These are phyloP conservation scores for Zygosaccharomyces rouxii DNA, from an alignment of 805 yeast species.

Conservation along the genomic window DNA sequence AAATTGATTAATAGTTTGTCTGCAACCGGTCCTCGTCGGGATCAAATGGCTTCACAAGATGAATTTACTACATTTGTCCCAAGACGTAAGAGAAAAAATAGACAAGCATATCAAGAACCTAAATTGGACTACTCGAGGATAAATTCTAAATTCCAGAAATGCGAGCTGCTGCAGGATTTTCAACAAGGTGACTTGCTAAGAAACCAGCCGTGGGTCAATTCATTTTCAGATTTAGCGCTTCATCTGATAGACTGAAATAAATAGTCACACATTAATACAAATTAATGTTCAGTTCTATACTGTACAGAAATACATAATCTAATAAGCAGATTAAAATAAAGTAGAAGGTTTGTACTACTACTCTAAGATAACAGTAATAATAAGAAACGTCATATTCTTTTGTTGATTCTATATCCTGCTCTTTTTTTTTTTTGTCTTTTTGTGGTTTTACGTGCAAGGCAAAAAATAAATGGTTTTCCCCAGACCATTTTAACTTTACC, in stretches of 20 bases:
- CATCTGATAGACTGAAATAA: constrained; percentile 31
- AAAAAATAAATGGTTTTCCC: constrained; percentile 12
- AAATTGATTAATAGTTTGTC: constrained; percentile 31
- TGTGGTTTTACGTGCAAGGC: not conserved
- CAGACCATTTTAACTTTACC: constrained; percentile 1
- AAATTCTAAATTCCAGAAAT: constrained; percentile 18
- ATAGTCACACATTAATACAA: not conserved
- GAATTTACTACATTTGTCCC: constrained; percentile 26
- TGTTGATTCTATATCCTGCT: not conserved
- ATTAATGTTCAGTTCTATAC: constrained; percentile 1
- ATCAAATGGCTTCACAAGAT: not conserved
- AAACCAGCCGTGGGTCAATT: constrained; percentile 42
- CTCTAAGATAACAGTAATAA: not conserved
- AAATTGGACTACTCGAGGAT: constrained; percentile 22
- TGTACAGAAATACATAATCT: constrained; percentile 3
- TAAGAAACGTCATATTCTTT: not conserved
- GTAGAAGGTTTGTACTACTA: not conserved
- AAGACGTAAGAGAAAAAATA: constrained; percentile 19
- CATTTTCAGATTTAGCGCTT: constrained; percentile 50
- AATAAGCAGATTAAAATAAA: not conserved
- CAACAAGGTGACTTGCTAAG: constrained; percentile 20
- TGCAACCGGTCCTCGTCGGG: not conserved
- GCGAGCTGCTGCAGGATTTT: constrained; percentile 24
- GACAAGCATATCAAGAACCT: constrained; percentile 16
- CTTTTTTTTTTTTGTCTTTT: not conserved